A percentile compares a stretch with the other conserved stretches of the same genome.
Conservation (phyloP, 2,329 filamentous ascomycete species). For the Hymenoscyphus repandus region DNA sequence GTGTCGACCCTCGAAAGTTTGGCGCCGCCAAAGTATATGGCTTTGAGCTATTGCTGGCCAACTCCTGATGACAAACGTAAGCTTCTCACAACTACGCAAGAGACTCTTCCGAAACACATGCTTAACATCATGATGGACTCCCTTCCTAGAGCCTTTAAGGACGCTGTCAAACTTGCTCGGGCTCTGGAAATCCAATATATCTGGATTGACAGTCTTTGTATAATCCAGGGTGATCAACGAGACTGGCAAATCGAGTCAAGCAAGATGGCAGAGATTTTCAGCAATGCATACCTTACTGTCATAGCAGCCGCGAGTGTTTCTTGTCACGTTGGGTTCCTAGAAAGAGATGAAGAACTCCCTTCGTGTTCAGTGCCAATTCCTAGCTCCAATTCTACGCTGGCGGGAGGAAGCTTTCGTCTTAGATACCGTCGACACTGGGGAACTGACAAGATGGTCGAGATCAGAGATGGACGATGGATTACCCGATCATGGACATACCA, state of each 20-base stretch:
- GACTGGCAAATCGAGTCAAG: constrained; percentile 28
- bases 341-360: background rate
- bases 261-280: constrained; percentile 25
- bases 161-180: constrained; percentile 11
- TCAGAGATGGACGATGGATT: constrained; percentile 8
- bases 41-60: constrained; percentile 16
- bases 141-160: constrained; percentile 17
- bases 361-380: constrained; percentile 1
- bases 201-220: constrained; percentile 33
- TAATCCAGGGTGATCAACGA: constrained; percentile 28
- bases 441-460: constrained; percentile 15
- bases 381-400: background rate
- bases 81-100: constrained; percentile 12
- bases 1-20: background rate
- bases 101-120: constrained; percentile 1
- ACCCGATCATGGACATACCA: constrained; percentile 17
- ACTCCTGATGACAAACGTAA: constrained; percentile 1
- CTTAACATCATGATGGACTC: background rate
- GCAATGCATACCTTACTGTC: constrained; percentile 15
- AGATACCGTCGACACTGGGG: constrained; percentile 7
- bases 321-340: constrained; percentile 14
- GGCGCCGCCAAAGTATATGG: constrained; percentile 1
- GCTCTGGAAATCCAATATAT: constrained; percentile 27
- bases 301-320: constrained; percentile 8
- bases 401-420: constrained; percentile 4